Base-by-base conservation (phyloP, 2,329 filamentous ascomycete species). In the Fusarium keratoplasticum region DNA sequence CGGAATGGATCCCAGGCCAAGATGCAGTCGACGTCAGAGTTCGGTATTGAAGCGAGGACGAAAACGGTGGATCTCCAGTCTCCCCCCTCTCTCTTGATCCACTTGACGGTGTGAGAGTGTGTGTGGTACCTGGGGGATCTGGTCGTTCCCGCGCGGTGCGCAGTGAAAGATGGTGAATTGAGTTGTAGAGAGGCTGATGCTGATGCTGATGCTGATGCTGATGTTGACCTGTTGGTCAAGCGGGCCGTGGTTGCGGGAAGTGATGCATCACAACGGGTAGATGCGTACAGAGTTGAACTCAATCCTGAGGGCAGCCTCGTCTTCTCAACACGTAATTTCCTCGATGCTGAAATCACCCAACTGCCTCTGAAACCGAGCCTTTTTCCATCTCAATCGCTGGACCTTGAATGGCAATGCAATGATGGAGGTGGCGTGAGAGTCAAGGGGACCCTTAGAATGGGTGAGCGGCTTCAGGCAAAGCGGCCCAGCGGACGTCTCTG, bases 11-110 rank as follows among this genome's bases (percentile, higher is more conserved):
- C 54, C 54, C n/a, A 14, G 55, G 36, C 22, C 47, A 57, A 20
- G 61, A 64, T 72, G 57, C 36, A 73, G 44, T 58, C 70, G 70
- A 74, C 72, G 72, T 74, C 72, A 74, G 68, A 72, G 64, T 54
- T 62, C 54, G 68, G 61, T 57, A 38, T 57, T 61, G 52, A 35
- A 50, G 40, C 35, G 35, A 33, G 47, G 64, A 69, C 60, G 68
- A 59, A 72, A 71, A 71, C 70, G 64, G 70, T 72, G 67, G 36
- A 65, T n/a, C 60, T 52, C 22, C 7, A 6, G n/a, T 42, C 40
- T 44, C 40, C 40, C 38, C 40, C 20, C 40, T 16, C 44, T 27
- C 44, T 31, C n/a, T 22, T 22, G 64, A 72, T 58, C 71, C 71
- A 74, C 71, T 69, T 59, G 40, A 68, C 64, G 50, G 71, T 62